Conservation (phyloP, 1,284 basidiomycete species). For the Puccinia triticina region DNA sequence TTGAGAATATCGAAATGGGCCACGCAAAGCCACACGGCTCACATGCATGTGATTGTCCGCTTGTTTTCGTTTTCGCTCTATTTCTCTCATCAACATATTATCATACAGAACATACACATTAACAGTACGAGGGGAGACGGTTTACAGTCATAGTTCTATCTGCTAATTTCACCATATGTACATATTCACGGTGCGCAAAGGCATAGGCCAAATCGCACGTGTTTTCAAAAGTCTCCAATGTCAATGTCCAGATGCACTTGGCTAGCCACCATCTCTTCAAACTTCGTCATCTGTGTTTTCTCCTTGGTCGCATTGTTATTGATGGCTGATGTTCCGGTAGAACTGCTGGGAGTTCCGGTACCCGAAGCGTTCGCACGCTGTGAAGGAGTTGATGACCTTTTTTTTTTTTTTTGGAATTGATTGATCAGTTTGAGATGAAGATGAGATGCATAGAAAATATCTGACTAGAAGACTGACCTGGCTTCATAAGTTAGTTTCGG, state of each 20-base stretch:
- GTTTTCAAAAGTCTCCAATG: conserved; percentile 45
- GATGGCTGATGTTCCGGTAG: not conserved
- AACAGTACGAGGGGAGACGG: too few relatives aligned
- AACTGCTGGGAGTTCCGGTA: not conserved
- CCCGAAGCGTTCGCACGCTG: not conserved
- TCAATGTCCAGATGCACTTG: conserved; percentile 47
- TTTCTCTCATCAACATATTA: too few relatives aligned
- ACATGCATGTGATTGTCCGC: too few relatives aligned
- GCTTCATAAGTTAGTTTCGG: conserved; percentile 42
- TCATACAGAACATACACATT: too few relatives aligned
- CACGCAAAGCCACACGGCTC: too few relatives aligned
- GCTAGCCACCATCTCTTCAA: conserved; percentile 48
- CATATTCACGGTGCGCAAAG: too few relatives aligned
- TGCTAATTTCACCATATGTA: too few relatives aligned
- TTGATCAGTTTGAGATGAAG: not conserved
- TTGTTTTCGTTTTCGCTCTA: too few relatives aligned
- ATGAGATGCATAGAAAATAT: not conserved
- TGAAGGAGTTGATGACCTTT: conserved; percentile 15
- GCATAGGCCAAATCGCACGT: too few relatives aligned
- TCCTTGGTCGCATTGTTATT: conserved; percentile 21
- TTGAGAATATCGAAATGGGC: too few relatives aligned
- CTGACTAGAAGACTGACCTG: conserved; percentile 24
- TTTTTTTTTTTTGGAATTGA: not conserved
- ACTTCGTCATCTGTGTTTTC: conserved; percentile 18
- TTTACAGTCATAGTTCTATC: too few relatives aligned